A percentile compares a stretch with the other conserved stretches of the same genome.
phyloP scores from a whole-genome alignment of 2,329 filamentous ascomycete species.

The Cladorrhinum sp. region DNA sequence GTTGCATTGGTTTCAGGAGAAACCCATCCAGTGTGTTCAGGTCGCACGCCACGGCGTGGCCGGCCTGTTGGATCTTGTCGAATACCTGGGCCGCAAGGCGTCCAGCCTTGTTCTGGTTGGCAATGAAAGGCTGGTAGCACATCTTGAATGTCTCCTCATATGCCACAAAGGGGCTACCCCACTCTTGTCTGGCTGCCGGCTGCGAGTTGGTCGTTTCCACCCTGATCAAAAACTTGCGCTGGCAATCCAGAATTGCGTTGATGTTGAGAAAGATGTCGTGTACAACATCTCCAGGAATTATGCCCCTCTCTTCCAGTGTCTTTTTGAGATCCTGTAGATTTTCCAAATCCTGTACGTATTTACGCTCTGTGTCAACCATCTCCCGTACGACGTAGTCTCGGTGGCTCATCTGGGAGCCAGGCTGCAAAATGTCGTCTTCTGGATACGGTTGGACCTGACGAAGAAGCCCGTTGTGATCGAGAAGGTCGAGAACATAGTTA shows the following conservation, averaged over 20 bases:
- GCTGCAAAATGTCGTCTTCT: slow-evolving; percentile 50
- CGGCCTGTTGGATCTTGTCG: slow-evolving; percentile 76
- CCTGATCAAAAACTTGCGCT: slow-evolving; percentile 89
- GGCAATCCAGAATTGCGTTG: slow-evolving; percentile 91
- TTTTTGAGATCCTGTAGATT: slow-evolving; percentile 91
- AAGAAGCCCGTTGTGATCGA: slow-evolving; percentile 74
- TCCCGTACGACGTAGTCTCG: slow-evolving; percentile 88
- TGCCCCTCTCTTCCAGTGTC: slow-evolving; percentile 79
- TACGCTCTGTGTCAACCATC: slow-evolving; percentile 89
- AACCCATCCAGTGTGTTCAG: slow-evolving; percentile 89
- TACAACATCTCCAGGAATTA: slow-evolving; percentile 83
- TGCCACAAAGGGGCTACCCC: slow-evolving; percentile 85
- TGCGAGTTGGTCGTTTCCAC: slow-evolving; percentile 93
- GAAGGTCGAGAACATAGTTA: slow-evolving; percentile 84
- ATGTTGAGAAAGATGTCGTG: slow-evolving; percentile 97
- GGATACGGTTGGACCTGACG: slow-evolving; percentile 57
- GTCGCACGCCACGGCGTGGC: slow-evolving; percentile 77
- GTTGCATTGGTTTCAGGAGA: slow-evolving; percentile 92
- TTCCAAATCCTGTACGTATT: slow-evolving; percentile 96
- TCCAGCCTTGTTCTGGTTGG: slow-evolving; percentile 90
- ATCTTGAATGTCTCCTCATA: slow-evolving; percentile 87
- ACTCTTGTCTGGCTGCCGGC: slow-evolving; percentile 73
- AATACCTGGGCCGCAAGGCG: slow-evolving; percentile 80
- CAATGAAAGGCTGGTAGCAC: slow-evolving; percentile 88
- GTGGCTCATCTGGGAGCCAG: slow-evolving; percentile 67